phyloP scores from a whole-genome alignment of 345 rosid genomes.

The Ceriops tagal region DNA sequence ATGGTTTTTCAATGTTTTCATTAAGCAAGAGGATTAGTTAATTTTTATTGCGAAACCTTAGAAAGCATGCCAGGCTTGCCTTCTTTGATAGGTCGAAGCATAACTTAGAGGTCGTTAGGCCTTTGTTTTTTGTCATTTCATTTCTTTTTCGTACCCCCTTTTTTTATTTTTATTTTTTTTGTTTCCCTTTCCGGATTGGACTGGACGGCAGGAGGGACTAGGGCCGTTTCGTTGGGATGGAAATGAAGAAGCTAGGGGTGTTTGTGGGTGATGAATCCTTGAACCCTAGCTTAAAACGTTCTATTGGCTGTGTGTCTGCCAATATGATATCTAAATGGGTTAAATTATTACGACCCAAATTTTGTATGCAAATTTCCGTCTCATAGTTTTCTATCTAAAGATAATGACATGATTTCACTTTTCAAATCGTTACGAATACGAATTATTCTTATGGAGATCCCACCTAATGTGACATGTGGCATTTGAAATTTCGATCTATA shows the following conservation, averaged over 20 bases:
- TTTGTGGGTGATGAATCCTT: not conserved
- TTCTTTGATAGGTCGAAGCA: constrained; percentile 11
- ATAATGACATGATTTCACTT: too few species aligned
- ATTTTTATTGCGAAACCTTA: constrained; percentile 5
- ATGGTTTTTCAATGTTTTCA: constrained; percentile 7
- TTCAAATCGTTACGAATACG: too few species aligned
- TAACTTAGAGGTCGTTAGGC: not conserved
- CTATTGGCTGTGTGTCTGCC: constrained; percentile 3
- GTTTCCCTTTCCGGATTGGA: not conserved
- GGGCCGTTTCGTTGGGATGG: not conserved
- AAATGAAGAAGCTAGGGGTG: constrained; percentile 2
- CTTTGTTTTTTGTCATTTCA: too few species aligned
- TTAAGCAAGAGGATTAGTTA: not conserved
- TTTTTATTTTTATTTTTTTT: not conserved
- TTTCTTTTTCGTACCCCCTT: not conserved
- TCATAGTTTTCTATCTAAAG: too few species aligned
- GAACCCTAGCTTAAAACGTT: not conserved
- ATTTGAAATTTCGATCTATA: too few species aligned
- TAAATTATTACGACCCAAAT: constrained; percentile 12
- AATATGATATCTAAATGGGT: constrained; percentile 16
- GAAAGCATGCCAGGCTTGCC: not conserved
- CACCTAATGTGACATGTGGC: too few species aligned
- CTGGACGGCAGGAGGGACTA: too few species aligned
- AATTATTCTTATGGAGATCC: too few species aligned
- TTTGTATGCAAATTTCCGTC: constrained; percentile 15